phyloP scores from a whole-genome alignment of 768 basidiomycete genomes.

The Steccherinum ochraceum region DNA sequence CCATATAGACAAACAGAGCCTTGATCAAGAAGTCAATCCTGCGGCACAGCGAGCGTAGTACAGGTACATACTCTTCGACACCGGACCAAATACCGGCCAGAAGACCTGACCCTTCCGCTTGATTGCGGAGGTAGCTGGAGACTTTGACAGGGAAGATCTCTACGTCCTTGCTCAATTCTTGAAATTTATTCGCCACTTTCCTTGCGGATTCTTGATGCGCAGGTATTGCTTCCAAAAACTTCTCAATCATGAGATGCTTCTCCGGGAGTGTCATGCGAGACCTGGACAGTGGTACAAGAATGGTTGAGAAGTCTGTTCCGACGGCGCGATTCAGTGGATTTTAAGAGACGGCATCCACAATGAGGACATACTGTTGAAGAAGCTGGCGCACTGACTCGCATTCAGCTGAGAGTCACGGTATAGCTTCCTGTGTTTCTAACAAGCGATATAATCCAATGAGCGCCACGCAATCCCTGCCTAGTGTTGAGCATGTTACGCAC shows the following conservation, averaged over 20 bases:
- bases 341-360: neutral
- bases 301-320: conserved; percentile 17
- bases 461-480: no score
- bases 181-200: conserved; percentile 14
- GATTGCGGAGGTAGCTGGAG: conserved; percentile 16
- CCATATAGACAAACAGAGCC: conserved; percentile 22
- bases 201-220: conserved; percentile 19
- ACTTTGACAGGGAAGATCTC: conserved; percentile 24
- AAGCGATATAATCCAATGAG: neutral
- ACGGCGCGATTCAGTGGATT: neutral
- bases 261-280: conserved; percentile 13
- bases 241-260: conserved; percentile 23
- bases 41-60: neutral
- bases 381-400: conserved; percentile 20
- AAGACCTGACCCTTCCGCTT: conserved; percentile 19
- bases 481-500: conserved; percentile 10
- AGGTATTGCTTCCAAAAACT: conserved; percentile 22
- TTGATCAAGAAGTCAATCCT: conserved; percentile 3
- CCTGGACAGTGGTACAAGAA: conserved; percentile 19
- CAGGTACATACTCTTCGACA: conserved; percentile 17
- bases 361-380: conserved; percentile 18
- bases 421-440: conserved; percentile 18
- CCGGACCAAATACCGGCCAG: conserved; percentile 18
- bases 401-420: conserved; percentile 22
- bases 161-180: conserved; percentile 19